phyloP scores from a whole-genome alignment of 225 moss, liverwort and hornwort species.

The Pseudoscleropodium purum region DNA sequence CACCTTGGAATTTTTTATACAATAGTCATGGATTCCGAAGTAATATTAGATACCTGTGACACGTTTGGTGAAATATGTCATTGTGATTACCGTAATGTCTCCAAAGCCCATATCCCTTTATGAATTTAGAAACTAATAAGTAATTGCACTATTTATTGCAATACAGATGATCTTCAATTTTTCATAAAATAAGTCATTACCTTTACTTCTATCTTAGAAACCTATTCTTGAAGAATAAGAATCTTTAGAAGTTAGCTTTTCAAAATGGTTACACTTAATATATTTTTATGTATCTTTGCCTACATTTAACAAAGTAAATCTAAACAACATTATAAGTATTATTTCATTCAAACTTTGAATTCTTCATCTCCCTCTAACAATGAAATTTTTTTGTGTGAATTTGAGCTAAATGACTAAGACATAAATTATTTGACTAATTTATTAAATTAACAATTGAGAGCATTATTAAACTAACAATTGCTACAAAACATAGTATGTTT shows the following conservation, averaged over 20 bases:
- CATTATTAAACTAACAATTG: background rate
- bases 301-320: background rate
- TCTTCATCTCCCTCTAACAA: background rate
- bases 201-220: background rate
- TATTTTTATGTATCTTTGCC: fast-evolving
- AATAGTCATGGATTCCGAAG: no score
- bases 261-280: background rate
- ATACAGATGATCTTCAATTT: fast-evolving
- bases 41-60: no score
- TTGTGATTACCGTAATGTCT: fast-evolving
- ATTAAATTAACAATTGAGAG: background rate
- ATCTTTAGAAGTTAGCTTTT: fast-evolving
- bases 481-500: background rate
- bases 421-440: background rate
- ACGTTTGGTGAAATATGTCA: background rate
- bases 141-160: background rate
- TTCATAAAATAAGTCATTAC: background rate
- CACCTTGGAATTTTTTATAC: no score
- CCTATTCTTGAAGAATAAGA: fast-evolving
- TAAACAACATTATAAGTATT: background rate
- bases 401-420: background rate
- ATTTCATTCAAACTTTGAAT: background rate
- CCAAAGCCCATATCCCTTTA: background rate
- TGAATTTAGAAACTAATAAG: background rate
- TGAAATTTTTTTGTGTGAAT: background rate